phyloP scores from a whole-genome alignment of 2,329 filamentous ascomycete species.

The Microcyclospora tardicrescens region DNA sequence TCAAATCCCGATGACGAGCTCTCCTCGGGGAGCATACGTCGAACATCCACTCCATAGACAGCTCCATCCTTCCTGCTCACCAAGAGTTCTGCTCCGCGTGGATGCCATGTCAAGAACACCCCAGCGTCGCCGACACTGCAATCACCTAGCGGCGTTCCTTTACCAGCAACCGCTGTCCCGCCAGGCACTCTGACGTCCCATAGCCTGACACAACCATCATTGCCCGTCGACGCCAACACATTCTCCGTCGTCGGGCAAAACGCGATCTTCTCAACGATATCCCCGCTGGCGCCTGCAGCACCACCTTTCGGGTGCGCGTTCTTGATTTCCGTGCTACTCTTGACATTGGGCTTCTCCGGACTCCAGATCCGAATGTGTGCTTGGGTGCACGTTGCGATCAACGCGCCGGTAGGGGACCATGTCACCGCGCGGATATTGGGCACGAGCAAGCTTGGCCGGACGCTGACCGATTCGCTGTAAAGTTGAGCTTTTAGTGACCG shows the following conservation, averaged over 20 bases:
- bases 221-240: constrained; percentile 61
- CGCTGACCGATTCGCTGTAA: constrained; percentile 38
- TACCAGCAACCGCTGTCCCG: constrained; percentile 21
- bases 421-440: constrained; percentile 39
- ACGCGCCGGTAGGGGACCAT: constrained; percentile 75
- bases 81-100: constrained; percentile 55
- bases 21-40: constrained; percentile 6
- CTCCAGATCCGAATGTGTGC: constrained; percentile 71
- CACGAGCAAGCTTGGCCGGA: constrained; percentile 18
- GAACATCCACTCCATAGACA: constrained; percentile 21
- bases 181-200: constrained; percentile 61
- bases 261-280: constrained; percentile 59
- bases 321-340: constrained; percentile 62
- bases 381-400: constrained; percentile 68
- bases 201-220: constrained; percentile 61
- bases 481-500: constrained; percentile 54
- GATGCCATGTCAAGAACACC: constrained; percentile 52
- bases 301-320: constrained; percentile 15
- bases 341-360: constrained; percentile 59
- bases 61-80: constrained; percentile 57
- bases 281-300: constrained; percentile 38
- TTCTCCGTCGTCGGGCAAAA: constrained; percentile 68
- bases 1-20: constrained; percentile 1
- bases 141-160: constrained; percentile 36
- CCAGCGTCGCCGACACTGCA: constrained; percentile 37